Base-by-base conservation (phyloP, 2,329 filamentous ascomycete genomes). In the Trichoderma lentiforme region DNA sequence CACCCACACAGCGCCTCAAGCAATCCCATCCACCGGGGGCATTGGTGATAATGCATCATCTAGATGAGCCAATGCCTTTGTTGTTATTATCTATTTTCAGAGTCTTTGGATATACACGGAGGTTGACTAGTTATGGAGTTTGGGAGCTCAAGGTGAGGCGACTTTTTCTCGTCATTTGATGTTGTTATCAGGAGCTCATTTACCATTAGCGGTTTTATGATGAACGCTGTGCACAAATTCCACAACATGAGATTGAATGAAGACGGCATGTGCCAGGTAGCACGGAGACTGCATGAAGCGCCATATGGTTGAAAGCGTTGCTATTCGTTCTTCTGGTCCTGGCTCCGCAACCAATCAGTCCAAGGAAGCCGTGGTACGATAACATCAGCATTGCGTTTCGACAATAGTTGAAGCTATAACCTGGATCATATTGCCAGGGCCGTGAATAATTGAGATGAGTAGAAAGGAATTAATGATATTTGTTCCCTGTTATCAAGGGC, bases 61-160 rank as follows among this genome's bases (percentile, higher is more conserved):
- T 14, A n/a, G 43, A 61, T 34, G 34, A 61, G n/a, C 26, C n/a
- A 61, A 36, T 51, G 21, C 18, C 14, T 21, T 53, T 12, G 6
- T 24, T 24, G 12, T 53, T 14, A 24, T 24, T 28, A 26, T 36
- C 53, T 26, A 26, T 51, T 21, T 26, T 11, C 21, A 43, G n/a
- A 43, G 11, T 12, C 1, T 36, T 30, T 62, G 57, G 39, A 36
- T 53, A 24, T 12, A 9, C 2, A 53, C 32, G 36, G 36, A 14
- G 6, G 14, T 26, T 53, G 24, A 26, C 24, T 34, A n/a, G 28
- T 61, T 21, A 61, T 61, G 71, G 71, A 69, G 47, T 64, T 71
- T 28, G 51, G 43, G 60, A 36, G 60, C 65, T 60, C 65, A 69
- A 72, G 71, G 71, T 72, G 71, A 72, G 71, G 65, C 65, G 66